A percentile compares a stretch with the other conserved stretches of the same genome.
Conservation (phyloP, 306 rosid species). For the Erythrophleum fordii region DNA sequence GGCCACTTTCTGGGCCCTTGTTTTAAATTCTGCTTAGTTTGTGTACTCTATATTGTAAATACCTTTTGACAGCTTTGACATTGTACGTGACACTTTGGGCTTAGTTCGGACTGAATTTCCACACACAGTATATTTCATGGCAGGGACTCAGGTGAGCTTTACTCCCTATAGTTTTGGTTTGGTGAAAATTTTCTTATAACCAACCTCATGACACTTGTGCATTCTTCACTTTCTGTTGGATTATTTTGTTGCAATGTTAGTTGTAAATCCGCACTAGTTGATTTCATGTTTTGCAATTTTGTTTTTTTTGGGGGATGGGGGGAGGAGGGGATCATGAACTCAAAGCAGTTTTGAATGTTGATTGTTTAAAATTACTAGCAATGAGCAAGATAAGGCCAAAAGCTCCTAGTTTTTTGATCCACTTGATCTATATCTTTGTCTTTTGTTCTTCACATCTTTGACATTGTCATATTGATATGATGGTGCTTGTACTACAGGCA, state of each 20-base stretch:
- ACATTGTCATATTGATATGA: constrained; percentile 25
- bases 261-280: background rate
- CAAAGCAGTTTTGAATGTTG: background rate
- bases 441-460: background rate
- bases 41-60: constrained; percentile 1
- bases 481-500: constrained; percentile 61
- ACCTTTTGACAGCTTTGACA: constrained; percentile 77
- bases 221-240: background rate
- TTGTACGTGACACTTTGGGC: constrained; percentile 75
- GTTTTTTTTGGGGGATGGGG: background rate
- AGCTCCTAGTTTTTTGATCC: background rate
- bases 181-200: background rate
- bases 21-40: constrained; percentile 14
- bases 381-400: background rate
- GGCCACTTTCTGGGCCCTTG: background rate
- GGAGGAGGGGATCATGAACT: background rate
- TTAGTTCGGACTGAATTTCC: constrained; percentile 83
- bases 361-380: background rate
- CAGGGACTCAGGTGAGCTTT: constrained; percentile 89
- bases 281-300: background rate
- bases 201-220: background rate
- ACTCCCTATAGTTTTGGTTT: background rate
- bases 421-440: constrained; percentile 26
- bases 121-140: constrained; percentile 72
- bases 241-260: constrained; percentile 9